Evolutionary conservation across 176 grass and related monocot genomes (phyloP), one percentile per base, ranked within the genome.

Genomic region (Typha latifolia): DNA sequence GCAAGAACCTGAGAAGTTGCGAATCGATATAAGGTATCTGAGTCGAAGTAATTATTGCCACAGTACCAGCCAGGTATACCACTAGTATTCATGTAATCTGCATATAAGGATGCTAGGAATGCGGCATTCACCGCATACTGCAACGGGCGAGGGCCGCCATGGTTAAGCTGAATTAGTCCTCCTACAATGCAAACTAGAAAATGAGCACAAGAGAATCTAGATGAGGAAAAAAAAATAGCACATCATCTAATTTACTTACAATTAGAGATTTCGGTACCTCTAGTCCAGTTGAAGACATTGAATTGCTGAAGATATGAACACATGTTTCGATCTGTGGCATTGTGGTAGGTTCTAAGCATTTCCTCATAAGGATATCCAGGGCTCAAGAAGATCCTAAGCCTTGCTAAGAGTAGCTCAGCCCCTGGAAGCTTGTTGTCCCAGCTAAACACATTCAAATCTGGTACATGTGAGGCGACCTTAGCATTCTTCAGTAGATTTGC

Each of bases 401-500:
- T 66, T 15, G 72, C 8, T 32, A 75, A 24, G 32, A 75, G 72
- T 22, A 75, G 72, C 63, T 65, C 48, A 49, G 72, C 72, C 16
- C 63, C 72, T 15, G 63, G 72, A 66, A 75, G 72, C n/a, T 75
- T 75, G 63, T 75, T 75, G 63, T 75, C 72, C 72, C 72, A 75
- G 20, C 72, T 67, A 22, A 75, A 66, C 29, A 75, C 72, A 15
- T 62, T 57, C 13, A 16, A 66, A 56, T 65, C 72, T 15, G 72
- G 31, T 10, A 43, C 43, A 22, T 16, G 9, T 51, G 34, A 12
- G 32, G 4, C 5, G 6, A 12, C 49, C n/a, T 26, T 26, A 21
- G 62, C 49, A 23, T 66, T 66, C 2, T 16, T 47, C 18, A 49
- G 20, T 3, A 67, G 50, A 12, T 29, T 47, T 10, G 49, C 5